Evolutionary conservation across 208 protist species (phyloP).

Genomic region (Trypanosoma theileri): DNA sequence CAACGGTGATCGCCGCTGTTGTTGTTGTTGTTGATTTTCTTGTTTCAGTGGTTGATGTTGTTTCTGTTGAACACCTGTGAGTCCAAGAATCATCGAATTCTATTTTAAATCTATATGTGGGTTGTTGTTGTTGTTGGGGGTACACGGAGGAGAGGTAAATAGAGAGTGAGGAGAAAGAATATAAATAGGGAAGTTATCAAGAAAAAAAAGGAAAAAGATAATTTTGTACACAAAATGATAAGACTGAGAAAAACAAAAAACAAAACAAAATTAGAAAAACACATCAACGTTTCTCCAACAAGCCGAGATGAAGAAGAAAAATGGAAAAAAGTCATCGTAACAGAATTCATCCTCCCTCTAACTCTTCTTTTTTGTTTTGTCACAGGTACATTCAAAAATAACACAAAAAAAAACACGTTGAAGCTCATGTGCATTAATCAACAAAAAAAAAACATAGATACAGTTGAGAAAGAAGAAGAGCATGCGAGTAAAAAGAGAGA

Average conservation of each 20-base stretch:
- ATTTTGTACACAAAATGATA: not conserved
- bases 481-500: not conserved
- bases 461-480: slow-evolving; percentile 2
- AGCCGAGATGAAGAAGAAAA: not conserved
- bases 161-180: no score
- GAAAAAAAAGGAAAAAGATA: not conserved
- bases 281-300: not conserved
- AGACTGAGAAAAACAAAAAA: not conserved
- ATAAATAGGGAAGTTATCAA: no score
- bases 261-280: slow-evolving; percentile 5
- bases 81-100: not conserved
- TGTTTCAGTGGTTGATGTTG: not conserved
- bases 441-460: slow-evolving; percentile 1
- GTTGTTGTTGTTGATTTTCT: not conserved
- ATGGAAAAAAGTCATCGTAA: not conserved
- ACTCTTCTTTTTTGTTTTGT: slow-evolving; percentile 11
- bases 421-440: not conserved
- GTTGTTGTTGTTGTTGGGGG: no score
- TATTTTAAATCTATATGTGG: not conserved
- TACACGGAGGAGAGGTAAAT: no score
- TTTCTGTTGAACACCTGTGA: slow-evolving; percentile 12
- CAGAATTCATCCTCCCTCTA: not conserved
- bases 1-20: not conserved
- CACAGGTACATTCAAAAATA: slow-evolving; percentile 15
- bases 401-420: slow-evolving; percentile 9